Conservation (phyloP, 495 filamentous ascomycete species). For the Neurospora hispaniola region DNA sequence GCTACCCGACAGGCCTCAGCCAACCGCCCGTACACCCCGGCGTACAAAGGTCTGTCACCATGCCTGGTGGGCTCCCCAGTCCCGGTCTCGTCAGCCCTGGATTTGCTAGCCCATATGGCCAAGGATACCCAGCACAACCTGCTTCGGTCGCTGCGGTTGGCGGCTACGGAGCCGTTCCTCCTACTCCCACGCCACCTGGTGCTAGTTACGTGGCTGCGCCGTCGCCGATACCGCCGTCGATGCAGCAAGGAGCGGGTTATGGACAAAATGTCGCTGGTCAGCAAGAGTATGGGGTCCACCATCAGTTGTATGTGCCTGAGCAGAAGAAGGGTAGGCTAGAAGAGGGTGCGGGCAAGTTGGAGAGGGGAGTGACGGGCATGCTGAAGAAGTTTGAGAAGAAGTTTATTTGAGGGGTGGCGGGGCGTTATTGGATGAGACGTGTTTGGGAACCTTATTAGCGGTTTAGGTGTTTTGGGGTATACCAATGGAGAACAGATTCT, state of each 20-base stretch:
- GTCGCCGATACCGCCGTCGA: constrained; percentile 12
- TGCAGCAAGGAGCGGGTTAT: constrained; percentile 43
- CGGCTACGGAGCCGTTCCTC: constrained; percentile 21
- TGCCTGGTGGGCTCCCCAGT: constrained; percentile 25
- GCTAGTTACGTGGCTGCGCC: constrained; percentile 13
- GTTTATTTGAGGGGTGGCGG: constrained; percentile 36
- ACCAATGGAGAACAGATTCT: neutral
- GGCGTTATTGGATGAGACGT: neutral
- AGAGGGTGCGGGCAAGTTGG: constrained; percentile 54
- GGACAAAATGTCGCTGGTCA: constrained; percentile 30
- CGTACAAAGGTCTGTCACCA: constrained; percentile 29
- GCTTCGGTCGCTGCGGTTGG: neutral
- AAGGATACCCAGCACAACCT: constrained; percentile 25
- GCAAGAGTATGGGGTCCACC: constrained; percentile 56
- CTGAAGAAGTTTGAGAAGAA: constrained; percentile 87
- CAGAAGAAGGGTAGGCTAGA: constrained; percentile 54
- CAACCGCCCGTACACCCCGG: constrained; percentile 26
- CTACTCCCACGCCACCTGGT: constrained; percentile 20
- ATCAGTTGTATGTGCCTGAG: constrained; percentile 68
- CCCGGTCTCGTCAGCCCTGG: constrained; percentile 17
- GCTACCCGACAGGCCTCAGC: constrained; percentile 24
- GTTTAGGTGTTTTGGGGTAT: neutral
- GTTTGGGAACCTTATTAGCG: neutral
- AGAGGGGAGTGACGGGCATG: constrained; percentile 69
- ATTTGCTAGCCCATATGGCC: constrained; percentile 26